Evolutionary conservation across 768 basidiomycete species (phyloP).

Genomic region (Pisolithus sp.): DNA sequence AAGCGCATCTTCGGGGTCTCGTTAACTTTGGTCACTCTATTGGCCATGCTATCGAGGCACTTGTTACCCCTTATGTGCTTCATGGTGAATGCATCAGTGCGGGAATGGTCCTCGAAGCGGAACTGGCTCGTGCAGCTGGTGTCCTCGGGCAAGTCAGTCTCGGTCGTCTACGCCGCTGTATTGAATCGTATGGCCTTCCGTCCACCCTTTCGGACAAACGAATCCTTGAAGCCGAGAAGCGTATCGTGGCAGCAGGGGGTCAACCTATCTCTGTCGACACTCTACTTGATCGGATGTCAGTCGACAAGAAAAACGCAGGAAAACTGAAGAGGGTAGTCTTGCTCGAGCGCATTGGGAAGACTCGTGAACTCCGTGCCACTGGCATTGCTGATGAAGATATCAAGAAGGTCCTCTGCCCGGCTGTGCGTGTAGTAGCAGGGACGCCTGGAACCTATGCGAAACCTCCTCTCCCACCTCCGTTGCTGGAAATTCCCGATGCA

Average conservation of each 20-base stretch:
- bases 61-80: slow-evolving; percentile 86
- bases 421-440: slow-evolving; percentile 67
- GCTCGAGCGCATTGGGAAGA: slow-evolving; percentile 84
- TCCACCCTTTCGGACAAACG: slow-evolving; percentile 73
- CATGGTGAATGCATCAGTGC: slow-evolving; percentile 96
- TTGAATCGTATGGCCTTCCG: slow-evolving; percentile 90
- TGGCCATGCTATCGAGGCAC: slow-evolving; percentile 96
- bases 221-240: slow-evolving; percentile 35
- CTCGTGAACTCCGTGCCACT: slow-evolving; percentile 87
- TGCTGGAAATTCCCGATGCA: slow-evolving; percentile 14
- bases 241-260: slow-evolving; percentile 14
- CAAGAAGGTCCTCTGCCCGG: slow-evolving; percentile 72
- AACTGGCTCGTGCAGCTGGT: slow-evolving; percentile 84
- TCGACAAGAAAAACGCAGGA: slow-evolving; percentile 98
- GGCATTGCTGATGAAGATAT: slow-evolving; percentile 79
- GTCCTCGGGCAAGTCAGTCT: slow-evolving; percentile 88
- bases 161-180: slow-evolving; percentile 78
- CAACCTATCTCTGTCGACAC: slow-evolving; percentile 53
- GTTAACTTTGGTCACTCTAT: slow-evolving; percentile 99
- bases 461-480: slow-evolving; percentile 43
- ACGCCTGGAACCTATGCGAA: slow-evolving; percentile 36
- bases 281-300: slow-evolving; percentile 87
- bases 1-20: slow-evolving; percentile 93
- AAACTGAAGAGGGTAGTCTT: slow-evolving; percentile 89
- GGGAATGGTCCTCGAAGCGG: slow-evolving; percentile 96